Evolutionary conservation across 305 asterid species (phyloP), one percentile per base, ranked within the genome.

Genomic region (Monarda citriodora): DNA sequence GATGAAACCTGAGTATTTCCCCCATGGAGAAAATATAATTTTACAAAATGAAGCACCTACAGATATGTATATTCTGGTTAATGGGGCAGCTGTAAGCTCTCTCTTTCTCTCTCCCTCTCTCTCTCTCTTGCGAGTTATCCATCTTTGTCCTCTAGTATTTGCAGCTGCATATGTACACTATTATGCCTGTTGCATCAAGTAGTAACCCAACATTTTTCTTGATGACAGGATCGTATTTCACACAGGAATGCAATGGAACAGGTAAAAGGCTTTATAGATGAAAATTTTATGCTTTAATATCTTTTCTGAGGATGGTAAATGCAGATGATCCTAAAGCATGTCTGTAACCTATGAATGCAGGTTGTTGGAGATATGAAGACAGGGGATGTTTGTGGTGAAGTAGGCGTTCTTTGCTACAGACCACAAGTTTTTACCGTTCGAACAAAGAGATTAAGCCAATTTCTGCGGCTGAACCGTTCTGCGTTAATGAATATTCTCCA

Each of bases 11-110:
- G 94, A 89, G 72, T 89, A 80, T 71, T 89, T 80, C 53, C 88
- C 97, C 14, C 81, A 83, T 5, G 78, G 84, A 71, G 96, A 89
- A 76, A 94, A 86, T 67, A 80, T 89, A 42, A 82, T 89, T 59
- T 78, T 89, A 73, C 87, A 84, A 73, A 86, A 89, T 65, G 97
- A 89, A 77, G 90, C 95, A 61, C 97, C 97, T 5, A 75, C 93
- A 17, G 87, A 87, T 75, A 70, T 89, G 68, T 89, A 89, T 73
- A 84, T 89, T 74, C 75, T 89, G 56, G 97, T 86, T 60, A 74
- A 78, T 36, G 97, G 97, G 31, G 75, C 84, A 66, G 80, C 84
- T 73, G 97, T 89, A 77, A 47, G 32, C 47, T 45, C 59, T 57
- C 52, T 57, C 60, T 49, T 58, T 59, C 58, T 53, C 11, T 60